These are phyloP conservation scores for Amphichorda felina DNA, from an alignment of 2,329 filamentous ascomycete species.

Conservation along the genomic window DNA sequence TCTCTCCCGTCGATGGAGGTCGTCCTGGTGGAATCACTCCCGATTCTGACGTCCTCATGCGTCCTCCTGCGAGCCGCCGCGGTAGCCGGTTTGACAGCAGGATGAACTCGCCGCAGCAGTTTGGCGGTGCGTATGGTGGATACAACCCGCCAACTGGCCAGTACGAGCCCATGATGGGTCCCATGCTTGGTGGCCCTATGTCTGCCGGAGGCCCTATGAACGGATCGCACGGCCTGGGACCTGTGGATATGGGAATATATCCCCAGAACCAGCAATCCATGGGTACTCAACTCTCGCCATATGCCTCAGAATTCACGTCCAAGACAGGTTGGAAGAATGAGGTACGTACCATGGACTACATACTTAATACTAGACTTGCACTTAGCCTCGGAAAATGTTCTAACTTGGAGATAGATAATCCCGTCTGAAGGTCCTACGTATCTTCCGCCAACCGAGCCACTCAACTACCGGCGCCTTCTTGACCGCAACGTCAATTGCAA, in stretches of 20 bases:
- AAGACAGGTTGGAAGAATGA: constrained; percentile 42
- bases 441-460: constrained; percentile 74
- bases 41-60: constrained; percentile 35
- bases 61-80: constrained; percentile 29
- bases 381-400: constrained; percentile 1
- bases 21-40: constrained; percentile 33
- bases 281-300: constrained; percentile 57
- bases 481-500: constrained; percentile 96
- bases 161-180: constrained; percentile 8
- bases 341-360: constrained; percentile 24
- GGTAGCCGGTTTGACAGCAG: constrained; percentile 34
- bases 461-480: constrained; percentile 91
- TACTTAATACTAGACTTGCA: too few relatives aligned
- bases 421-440: constrained; percentile 59
- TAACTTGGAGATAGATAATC: constrained; percentile 24
- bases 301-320: constrained; percentile 63
- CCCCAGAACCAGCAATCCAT: constrained; percentile 41
- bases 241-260: constrained; percentile 30
- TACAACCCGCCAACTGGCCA: constrained; percentile 14
- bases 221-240: constrained; percentile 20
- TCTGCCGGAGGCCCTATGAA: constrained; percentile 18
- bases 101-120: constrained; percentile 21
- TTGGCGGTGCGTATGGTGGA: constrained; percentile 20
- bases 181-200: constrained; percentile 19
- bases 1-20: constrained; percentile 24